Conservation (phyloP, 495 filamentous ascomycete species). For the Podospora conica region DNA sequence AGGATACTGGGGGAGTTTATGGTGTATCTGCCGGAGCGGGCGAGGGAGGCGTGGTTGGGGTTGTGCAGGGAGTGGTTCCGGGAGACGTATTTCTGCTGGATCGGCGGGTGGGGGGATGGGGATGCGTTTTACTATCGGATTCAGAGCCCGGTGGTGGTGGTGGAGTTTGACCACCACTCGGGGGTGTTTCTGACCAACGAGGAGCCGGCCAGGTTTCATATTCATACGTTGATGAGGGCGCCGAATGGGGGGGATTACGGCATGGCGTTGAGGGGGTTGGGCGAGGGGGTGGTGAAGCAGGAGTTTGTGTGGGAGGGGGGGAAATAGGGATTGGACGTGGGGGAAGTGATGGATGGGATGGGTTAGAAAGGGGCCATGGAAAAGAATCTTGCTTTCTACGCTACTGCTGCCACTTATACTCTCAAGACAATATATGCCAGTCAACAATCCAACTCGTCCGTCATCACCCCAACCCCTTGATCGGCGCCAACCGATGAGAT, state of each 20-base stretch:
- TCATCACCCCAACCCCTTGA: constrained; percentile 9
- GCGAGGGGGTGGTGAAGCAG: constrained; percentile 29
- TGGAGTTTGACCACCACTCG: constrained; percentile 76
- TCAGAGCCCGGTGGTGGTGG: constrained; percentile 63
- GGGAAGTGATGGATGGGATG: background rate
- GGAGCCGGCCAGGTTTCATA: constrained; percentile 69
- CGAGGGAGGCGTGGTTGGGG: constrained; percentile 46
- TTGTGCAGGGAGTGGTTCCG: constrained; percentile 46
- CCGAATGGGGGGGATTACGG: constrained; percentile 76
- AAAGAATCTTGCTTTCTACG: background rate
- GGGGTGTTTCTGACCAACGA: constrained; percentile 70
- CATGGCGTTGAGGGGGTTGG: constrained; percentile 33
- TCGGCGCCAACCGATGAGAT: constrained; percentile 33
- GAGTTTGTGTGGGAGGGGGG: constrained; percentile 37
- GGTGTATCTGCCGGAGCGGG: constrained; percentile 52
- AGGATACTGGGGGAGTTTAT: constrained; percentile 55
- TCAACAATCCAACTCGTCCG: background rate
- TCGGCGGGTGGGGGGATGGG: constrained; percentile 57
- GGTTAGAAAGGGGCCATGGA: background rate
- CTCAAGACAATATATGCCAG: too few relatives aligned
- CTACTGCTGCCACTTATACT: background rate
- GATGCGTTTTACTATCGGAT: constrained; percentile 73
- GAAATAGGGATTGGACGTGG: background rate
- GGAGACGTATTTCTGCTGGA: constrained; percentile 74
- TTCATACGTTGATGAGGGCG: constrained; percentile 62